phyloP scores from a whole-genome alignment of 2,329 filamentous ascomycete genomes.

The Furcasterigmium sp. region DNA sequence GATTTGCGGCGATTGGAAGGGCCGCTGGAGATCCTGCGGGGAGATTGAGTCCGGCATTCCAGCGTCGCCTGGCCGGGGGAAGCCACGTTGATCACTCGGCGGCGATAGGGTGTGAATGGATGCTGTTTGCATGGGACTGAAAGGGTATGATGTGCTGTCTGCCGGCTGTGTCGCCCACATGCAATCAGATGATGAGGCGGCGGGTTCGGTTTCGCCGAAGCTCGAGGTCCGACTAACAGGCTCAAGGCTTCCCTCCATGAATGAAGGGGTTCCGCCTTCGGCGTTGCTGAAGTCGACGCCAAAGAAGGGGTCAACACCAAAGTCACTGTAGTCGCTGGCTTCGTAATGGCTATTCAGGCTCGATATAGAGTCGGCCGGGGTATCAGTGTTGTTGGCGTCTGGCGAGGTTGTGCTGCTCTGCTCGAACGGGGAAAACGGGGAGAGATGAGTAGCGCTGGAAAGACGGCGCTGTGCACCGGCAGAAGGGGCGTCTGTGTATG shows the following conservation, averaged over 20 bases:
- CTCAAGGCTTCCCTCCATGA: slow-evolving; percentile 29
- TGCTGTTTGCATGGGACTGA: slow-evolving; percentile 48
- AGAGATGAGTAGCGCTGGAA: slow-evolving; percentile 31
- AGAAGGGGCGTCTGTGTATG: slow-evolving; percentile 23
- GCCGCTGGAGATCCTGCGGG: slow-evolving; percentile 34
- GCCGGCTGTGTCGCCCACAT: slow-evolving; percentile 14
- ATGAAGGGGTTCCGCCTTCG: slow-evolving; percentile 36
- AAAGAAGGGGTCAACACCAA: slow-evolving; percentile 45
- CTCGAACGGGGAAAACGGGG: slow-evolving; percentile 36
- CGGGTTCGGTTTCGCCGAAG: slow-evolving; percentile 10
- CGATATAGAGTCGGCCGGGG: slow-evolving; percentile 45
- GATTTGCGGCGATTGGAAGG: slow-evolving; percentile 26
- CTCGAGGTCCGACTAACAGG: slow-evolving; percentile 11
- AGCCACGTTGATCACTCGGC: slow-evolving; percentile 23
- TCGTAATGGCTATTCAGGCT: slow-evolving; percentile 39
- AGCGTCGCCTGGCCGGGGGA: slow-evolving; percentile 13
- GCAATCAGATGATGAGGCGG: slow-evolving; percentile 6
- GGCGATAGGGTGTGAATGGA: slow-evolving; percentile 41
- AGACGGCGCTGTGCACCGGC: slow-evolving; percentile 14
- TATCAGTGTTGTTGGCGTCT: slow-evolving; percentile 29
- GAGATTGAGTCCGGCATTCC: slow-evolving; percentile 30
- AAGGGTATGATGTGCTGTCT: slow-evolving; percentile 28
- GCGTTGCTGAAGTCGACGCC: slow-evolving; percentile 40
- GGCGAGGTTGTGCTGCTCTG: slow-evolving; percentile 35
- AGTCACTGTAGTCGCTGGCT: slow-evolving; percentile 42